These are phyloP conservation scores for Arthroderma uncinatum DNA, from an alignment of 2,329 filamentous ascomycete genomes.

Conservation along the genomic window DNA sequence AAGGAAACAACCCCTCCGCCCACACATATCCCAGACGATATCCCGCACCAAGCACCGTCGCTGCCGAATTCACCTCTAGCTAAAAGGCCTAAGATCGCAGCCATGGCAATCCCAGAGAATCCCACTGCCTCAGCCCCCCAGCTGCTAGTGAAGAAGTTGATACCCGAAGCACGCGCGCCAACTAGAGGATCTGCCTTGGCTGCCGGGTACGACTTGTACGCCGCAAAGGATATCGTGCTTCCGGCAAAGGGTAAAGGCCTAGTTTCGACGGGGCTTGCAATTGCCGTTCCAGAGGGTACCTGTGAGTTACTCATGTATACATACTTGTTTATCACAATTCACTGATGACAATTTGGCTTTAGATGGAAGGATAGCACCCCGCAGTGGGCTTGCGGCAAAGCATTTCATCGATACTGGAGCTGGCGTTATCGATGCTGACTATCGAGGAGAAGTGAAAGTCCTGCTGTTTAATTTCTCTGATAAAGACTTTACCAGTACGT, in stretches of 20 bases:
- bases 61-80: slow-evolving; percentile 62
- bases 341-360: slow-evolving; percentile 7
- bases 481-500: slow-evolving; percentile 52
- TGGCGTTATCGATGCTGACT: slow-evolving; percentile 95
- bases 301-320: slow-evolving; percentile 48
- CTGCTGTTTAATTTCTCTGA: slow-evolving; percentile 89
- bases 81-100: slow-evolving; percentile 58
- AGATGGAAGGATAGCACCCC: slow-evolving; percentile 84
- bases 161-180: slow-evolving; percentile 64
- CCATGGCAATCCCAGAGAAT: slow-evolving; percentile 17
- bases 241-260: slow-evolving; percentile 73
- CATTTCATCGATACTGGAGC: slow-evolving; percentile 94
- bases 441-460: slow-evolving; percentile 86
- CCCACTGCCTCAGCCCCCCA: slow-evolving; percentile 40
- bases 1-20: slow-evolving; percentile 33
- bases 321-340: slow-evolving; percentile 10
- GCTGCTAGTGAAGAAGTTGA: slow-evolving; percentile 80
- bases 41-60: slow-evolving; percentile 41
- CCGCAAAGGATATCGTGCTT: slow-evolving; percentile 59
- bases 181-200: slow-evolving; percentile 82
- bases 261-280: slow-evolving; percentile 81
- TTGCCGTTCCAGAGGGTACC: slow-evolving; percentile 80
- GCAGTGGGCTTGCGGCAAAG: slow-evolving; percentile 83
- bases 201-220: slow-evolving; percentile 90
- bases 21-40: slow-evolving; percentile 18